Evolutionary conservation across 179 eudicot species (phyloP).

Genomic region (Silene noctiflora): DNA sequence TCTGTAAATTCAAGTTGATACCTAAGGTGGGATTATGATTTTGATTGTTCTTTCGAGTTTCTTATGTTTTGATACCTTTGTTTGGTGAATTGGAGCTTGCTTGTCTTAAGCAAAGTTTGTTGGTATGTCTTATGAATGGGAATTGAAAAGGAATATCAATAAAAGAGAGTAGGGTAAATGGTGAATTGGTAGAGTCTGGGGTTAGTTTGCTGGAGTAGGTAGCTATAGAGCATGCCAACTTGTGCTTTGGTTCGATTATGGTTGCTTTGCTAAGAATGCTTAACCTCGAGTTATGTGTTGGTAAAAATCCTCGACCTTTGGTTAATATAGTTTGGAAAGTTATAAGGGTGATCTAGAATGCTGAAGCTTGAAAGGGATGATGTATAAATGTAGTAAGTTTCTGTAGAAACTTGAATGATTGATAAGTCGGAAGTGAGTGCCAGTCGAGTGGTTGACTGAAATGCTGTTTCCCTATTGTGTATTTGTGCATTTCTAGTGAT

Average conservation of each 20-base stretch:
- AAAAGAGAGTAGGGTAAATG: not conserved
- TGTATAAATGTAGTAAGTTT: not conserved
- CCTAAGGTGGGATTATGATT: slow-evolving; percentile 13
- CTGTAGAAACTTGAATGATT: not conserved
- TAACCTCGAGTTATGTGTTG: no score
- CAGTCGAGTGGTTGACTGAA: not conserved
- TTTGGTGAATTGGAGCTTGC: not conserved
- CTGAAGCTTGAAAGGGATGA: not conserved
- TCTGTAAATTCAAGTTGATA: slow-evolving; percentile 3
- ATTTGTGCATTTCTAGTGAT: not conserved
- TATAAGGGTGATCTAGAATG: slow-evolving; percentile 1
- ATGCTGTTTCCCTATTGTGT: not conserved
- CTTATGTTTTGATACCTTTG: not conserved
- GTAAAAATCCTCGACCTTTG: not conserved
- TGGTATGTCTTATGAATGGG: not conserved
- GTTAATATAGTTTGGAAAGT: not conserved
- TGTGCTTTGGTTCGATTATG: not conserved
- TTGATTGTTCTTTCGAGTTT: slow-evolving; percentile 10
- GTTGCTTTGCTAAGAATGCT: not conserved
- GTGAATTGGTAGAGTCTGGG: not conserved
- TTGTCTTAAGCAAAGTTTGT: not conserved
- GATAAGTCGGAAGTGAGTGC: not conserved
- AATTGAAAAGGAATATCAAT: not conserved
- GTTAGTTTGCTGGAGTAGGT: not conserved
- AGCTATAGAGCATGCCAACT: slow-evolving; percentile 13